Evolutionary conservation across 2,329 filamentous ascomycete species (phyloP).

Genomic region (Myrmaecium sp.): DNA sequence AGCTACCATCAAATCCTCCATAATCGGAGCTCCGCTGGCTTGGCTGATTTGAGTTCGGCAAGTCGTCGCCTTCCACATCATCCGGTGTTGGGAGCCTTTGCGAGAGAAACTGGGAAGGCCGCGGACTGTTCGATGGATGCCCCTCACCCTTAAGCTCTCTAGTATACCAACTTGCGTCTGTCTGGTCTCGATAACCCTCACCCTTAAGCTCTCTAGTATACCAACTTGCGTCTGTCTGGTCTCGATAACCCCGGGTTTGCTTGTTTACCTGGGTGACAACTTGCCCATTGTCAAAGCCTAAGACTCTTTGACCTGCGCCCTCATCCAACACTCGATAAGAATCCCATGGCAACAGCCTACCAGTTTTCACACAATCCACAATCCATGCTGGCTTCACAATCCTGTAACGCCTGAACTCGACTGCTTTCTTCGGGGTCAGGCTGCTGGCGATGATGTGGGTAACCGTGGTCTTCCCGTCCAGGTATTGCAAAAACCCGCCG

Average conservation of each 20-base stretch:
- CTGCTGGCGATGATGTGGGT: slow-evolving; percentile 91
- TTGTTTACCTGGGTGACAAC: slow-evolving; percentile 50
- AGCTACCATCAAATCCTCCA: no score
- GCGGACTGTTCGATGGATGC: slow-evolving; percentile 9
- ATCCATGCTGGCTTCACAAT: slow-evolving; percentile 94
- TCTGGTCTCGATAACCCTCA: slow-evolving; percentile 39
- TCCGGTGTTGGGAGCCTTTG: slow-evolving; percentile 12
- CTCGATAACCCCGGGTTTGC: slow-evolving; percentile 49
- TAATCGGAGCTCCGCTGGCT: no score
- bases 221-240: slow-evolving; percentile 69
- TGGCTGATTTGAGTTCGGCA: slow-evolving; percentile 17
- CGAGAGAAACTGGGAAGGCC: slow-evolving; percentile 11
- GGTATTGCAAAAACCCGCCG: slow-evolving; percentile 86
- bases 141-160: slow-evolving; percentile 40
- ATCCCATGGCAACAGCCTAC: slow-evolving; percentile 70
- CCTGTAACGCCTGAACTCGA: slow-evolving; percentile 74
- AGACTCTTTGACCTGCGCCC: slow-evolving; percentile 62
- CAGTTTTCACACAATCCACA: slow-evolving; percentile 70
- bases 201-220: slow-evolving; percentile 55
- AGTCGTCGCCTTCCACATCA: slow-evolving; percentile 13
- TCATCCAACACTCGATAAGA: slow-evolving; percentile 73
- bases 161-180: slow-evolving; percentile 67
- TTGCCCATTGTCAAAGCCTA: slow-evolving; percentile 45
- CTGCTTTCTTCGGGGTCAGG: slow-evolving; percentile 78
- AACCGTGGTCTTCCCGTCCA: slow-evolving; percentile 85